A percentile compares a stretch with the other conserved stretches of the same genome.
phyloP scores from a whole-genome alignment of 2,329 filamentous ascomycete species.

The Xylariaceae sp. region DNA sequence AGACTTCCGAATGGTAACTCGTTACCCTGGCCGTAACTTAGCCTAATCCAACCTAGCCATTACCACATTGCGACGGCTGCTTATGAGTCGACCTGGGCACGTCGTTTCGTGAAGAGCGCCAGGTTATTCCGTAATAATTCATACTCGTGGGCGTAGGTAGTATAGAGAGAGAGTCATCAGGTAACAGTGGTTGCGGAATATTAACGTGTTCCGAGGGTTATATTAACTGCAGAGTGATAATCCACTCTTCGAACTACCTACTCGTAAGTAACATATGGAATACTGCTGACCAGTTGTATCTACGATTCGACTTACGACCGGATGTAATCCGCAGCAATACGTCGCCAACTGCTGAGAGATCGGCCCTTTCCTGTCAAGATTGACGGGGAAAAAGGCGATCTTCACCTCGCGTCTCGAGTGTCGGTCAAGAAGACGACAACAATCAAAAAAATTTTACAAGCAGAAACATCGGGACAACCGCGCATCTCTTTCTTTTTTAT shows the following conservation, averaged over 20 bases:
- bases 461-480: background rate
- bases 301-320: background rate
- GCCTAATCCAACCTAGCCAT: background rate
- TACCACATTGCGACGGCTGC: no score
- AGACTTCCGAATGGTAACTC: background rate
- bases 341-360: background rate
- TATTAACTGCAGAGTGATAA: no score
- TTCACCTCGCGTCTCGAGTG: conserved; percentile 3
- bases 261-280: no score
- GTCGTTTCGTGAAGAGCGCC: no score
- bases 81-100: no score
- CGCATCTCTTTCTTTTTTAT: conserved; percentile 1
- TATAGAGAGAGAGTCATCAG: no score
- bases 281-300: no score
- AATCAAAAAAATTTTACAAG: background rate
- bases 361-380: background rate
- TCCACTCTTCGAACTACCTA: no score
- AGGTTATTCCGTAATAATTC: no score
- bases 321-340: background rate
- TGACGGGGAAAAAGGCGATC: conserved; percentile 7
- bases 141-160: no score
- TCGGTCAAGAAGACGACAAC: background rate
- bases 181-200: background rate
- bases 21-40: background rate
- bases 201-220: no score